Conservation (phyloP, 352 stramenopile genomes). For the Thalassiosira oceanica region DNA sequence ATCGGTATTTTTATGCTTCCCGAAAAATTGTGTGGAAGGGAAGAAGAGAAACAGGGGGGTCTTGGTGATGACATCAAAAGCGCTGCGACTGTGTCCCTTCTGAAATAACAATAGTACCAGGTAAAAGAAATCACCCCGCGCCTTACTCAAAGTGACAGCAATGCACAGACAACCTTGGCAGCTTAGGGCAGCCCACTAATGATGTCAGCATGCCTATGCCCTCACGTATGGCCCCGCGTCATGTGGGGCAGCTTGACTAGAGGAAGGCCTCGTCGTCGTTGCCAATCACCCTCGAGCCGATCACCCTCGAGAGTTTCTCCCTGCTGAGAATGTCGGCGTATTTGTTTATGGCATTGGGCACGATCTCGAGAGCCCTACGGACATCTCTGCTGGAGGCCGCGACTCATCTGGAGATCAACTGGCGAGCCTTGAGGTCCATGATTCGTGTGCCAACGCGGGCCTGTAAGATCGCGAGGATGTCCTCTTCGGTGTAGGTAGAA, state of each 20-base stretch:
- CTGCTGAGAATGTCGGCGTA: constrained; percentile 16
- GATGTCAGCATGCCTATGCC: constrained; percentile 21
- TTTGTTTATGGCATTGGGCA: constrained; percentile 34
- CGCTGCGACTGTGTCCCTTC: too few species aligned
- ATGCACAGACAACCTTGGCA: constrained; percentile 52
- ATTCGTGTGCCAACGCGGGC: constrained; percentile 47
- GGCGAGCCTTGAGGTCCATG: constrained; percentile 50
- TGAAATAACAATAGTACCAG: too few species aligned
- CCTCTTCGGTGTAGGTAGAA: constrained; percentile 49
- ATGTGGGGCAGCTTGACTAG: constrained; percentile 52
- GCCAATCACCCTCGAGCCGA: too few species aligned
- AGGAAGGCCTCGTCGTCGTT: constrained; percentile 20
- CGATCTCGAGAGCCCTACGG: constrained; percentile 53
- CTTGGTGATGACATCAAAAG: too few species aligned
- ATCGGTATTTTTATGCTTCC: too few species aligned
- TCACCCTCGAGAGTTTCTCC: constrained; percentile 16
- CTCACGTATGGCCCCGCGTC: constrained; percentile 44
- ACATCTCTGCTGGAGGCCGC: constrained; percentile 56
- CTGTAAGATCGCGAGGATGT: constrained; percentile 52
- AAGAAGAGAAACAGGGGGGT: too few species aligned
- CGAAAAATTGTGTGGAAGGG: too few species aligned
- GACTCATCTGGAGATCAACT: constrained; percentile 59
- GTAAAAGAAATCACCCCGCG: constrained; percentile 18
- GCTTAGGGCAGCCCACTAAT: constrained; percentile 45
- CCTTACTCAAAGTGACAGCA: constrained; percentile 33